phyloP scores from a whole-genome alignment of 441 rosid species.

The Populus trichocarpa region DNA sequence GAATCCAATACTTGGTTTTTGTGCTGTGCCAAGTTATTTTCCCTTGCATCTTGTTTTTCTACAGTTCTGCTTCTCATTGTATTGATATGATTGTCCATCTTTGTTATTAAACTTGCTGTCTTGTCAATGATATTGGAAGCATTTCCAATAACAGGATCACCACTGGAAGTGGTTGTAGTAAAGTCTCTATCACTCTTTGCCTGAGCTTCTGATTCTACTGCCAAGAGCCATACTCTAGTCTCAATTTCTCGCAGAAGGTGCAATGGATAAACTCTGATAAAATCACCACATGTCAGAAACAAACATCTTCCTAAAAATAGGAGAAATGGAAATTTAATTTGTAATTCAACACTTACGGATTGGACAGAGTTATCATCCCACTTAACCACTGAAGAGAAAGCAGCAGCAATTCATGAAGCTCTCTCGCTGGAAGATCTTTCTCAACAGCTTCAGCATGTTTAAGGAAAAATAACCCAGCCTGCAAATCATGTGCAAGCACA shows the following conservation, averaged over 20 bases:
- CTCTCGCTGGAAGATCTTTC: slow-evolving; percentile 94
- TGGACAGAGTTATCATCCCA: slow-evolving; percentile 79
- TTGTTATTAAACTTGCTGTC: slow-evolving; percentile 80
- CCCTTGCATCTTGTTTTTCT: slow-evolving; percentile 69
- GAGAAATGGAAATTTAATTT: slow-evolving; percentile 11
- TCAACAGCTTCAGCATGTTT: slow-evolving; percentile 93
- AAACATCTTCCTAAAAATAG: slow-evolving; percentile 2
- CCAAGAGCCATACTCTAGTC: slow-evolving; percentile 98
- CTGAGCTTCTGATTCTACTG: slow-evolving; percentile 98
- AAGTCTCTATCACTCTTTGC: slow-evolving; percentile 66
- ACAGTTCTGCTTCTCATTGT: slow-evolving; percentile 49
- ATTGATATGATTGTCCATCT: slow-evolving; percentile 94
- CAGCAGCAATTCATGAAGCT: slow-evolving; percentile 86
- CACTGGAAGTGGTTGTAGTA: slow-evolving; percentile 37
- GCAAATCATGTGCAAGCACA: slow-evolving; percentile 28
- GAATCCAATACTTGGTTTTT: slow-evolving; percentile 62
- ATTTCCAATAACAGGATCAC: slow-evolving; percentile 46
- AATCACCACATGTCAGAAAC: slow-evolving; percentile 34
- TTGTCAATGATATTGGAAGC: slow-evolving; percentile 69
- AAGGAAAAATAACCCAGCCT: slow-evolving; percentile 98
- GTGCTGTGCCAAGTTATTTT: slow-evolving; percentile 39
- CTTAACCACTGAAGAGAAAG: slow-evolving; percentile 97
- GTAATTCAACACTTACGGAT: slow-evolving; percentile 64
- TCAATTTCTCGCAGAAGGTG: slow-evolving; percentile 95
- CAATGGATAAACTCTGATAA: slow-evolving; percentile 83